Conservation (phyloP, 1,139 yeast genomes). For the Blastobotrys petasosporus region DNA sequence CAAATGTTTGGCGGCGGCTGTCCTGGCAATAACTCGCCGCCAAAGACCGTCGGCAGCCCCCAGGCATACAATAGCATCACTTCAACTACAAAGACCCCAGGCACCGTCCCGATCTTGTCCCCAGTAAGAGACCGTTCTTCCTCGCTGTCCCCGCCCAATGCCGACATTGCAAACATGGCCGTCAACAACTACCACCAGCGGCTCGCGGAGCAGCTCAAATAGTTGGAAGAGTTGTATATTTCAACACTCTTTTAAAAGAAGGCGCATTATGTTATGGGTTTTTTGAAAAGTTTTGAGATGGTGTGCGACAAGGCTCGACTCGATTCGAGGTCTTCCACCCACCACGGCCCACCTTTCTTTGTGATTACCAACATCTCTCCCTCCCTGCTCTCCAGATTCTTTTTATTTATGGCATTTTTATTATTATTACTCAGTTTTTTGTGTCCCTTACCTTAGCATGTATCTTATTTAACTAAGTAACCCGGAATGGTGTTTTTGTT, state of each 20-base stretch:
- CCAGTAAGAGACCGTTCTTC: slow-evolving; percentile 9
- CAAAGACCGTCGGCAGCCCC: slow-evolving; percentile 6
- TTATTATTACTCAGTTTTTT: neutral
- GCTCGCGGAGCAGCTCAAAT: neutral
- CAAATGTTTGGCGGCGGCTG: neutral
- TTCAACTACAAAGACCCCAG: slow-evolving; percentile 6
- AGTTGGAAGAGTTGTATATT: neutral
- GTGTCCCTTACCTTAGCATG: neutral
- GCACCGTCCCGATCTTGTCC: slow-evolving; percentile 8
- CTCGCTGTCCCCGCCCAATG: slow-evolving; percentile 6
- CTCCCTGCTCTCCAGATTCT: no score
- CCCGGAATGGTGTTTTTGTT: neutral
- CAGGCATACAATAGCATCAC: slow-evolving; percentile 5
- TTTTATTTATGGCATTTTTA: neutral
- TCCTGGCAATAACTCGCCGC: neutral
- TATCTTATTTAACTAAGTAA: no score
- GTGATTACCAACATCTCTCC: no score
- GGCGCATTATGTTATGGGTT: no score
- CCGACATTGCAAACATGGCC: slow-evolving; percentile 4
- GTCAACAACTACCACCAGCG: no score
- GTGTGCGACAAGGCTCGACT: no score
- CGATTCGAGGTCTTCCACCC: no score
- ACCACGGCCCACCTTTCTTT: no score
- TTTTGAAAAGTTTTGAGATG: no score
- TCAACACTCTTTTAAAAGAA: no score